Evolutionary conservation across 2,329 filamentous ascomycete species (phyloP).

Genomic region (Ophiostoma pallidulum): DNA sequence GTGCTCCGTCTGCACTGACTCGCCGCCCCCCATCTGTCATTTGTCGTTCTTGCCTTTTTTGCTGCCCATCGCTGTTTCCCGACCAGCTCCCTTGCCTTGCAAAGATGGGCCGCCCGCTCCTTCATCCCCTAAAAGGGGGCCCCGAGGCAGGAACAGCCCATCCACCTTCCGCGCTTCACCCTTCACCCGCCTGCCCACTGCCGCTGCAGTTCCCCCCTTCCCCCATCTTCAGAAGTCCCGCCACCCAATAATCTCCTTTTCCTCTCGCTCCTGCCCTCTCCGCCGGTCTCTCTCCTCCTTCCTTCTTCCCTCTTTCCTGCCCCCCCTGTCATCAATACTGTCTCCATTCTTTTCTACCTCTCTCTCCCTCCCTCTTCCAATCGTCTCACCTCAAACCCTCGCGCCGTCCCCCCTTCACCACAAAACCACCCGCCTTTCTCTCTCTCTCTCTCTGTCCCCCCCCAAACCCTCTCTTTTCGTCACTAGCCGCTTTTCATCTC

Average conservation of each 20-base stretch:
- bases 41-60: too few relatives aligned
- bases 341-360: neutral
- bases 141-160: too few relatives aligned
- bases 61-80: too few relatives aligned
- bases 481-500: constrained; percentile 7
- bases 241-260: constrained; percentile 10
- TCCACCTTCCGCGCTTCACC: too few relatives aligned
- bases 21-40: too few relatives aligned
- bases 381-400: neutral
- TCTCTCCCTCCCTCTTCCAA: neutral
- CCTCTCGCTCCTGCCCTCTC: neutral
- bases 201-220: constrained; percentile 7
- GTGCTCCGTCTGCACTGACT: too few relatives aligned
- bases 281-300: too few relatives aligned
- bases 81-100: too few relatives aligned
- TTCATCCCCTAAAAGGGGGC: too few relatives aligned
- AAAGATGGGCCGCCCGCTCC: too few relatives aligned
- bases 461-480: constrained; percentile 6
- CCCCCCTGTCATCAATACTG: constrained; percentile 3
- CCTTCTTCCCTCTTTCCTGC: neutral
- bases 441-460: neutral
- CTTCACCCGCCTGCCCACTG: too few relatives aligned
- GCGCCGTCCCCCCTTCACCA: neutral
- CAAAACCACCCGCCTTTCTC: neutral
- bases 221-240: constrained; percentile 5